Evolutionary conservation across 352 stramenopile genomes (phyloP).

Genomic region (Pythium oligandrum): DNA sequence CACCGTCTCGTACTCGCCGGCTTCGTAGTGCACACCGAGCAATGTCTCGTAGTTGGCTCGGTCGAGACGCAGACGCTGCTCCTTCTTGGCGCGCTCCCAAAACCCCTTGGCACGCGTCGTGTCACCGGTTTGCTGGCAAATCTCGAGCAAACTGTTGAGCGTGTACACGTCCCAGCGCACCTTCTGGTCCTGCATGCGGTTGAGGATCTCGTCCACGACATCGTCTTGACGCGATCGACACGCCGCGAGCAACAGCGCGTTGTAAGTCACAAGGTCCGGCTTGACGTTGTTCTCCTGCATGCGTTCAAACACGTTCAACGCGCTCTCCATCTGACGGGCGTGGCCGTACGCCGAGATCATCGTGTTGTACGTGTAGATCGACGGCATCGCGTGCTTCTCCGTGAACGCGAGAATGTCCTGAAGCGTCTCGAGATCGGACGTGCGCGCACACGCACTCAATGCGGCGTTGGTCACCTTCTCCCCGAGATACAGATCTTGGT

Average conservation of each 20-base stretch:
- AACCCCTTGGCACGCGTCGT: constrained; percentile 44
- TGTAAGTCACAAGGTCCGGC: constrained; percentile 66
- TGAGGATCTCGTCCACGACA: constrained; percentile 47
- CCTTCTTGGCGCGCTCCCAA: constrained; percentile 41
- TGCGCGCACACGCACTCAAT: constrained; percentile 63
- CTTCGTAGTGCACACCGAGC: constrained; percentile 61
- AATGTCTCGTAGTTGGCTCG: constrained; percentile 70
- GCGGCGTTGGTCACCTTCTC: constrained; percentile 72
- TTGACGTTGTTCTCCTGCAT: constrained; percentile 29
- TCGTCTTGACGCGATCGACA: constrained; percentile 51
- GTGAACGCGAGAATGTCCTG: constrained; percentile 60
- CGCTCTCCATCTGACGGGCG: constrained; percentile 51
- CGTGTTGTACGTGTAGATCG: constrained; percentile 77
- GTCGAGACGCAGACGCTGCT: constrained; percentile 46
- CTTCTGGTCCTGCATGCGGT: constrained; percentile 34
- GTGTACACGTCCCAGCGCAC: constrained; percentile 73
- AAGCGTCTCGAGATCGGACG: constrained; percentile 50
- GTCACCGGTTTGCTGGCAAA: constrained; percentile 40
- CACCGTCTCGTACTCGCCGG: constrained; percentile 45
- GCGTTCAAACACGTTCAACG: constrained; percentile 43
- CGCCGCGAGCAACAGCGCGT: constrained; percentile 54
- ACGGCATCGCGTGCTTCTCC: constrained; percentile 45
- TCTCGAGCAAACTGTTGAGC: constrained; percentile 70
- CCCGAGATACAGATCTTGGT: constrained; percentile 59
- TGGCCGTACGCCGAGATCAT: constrained; percentile 84